Base-by-base conservation (phyloP, 306 rosid genomes). In the Trifolium dubium region DNA sequence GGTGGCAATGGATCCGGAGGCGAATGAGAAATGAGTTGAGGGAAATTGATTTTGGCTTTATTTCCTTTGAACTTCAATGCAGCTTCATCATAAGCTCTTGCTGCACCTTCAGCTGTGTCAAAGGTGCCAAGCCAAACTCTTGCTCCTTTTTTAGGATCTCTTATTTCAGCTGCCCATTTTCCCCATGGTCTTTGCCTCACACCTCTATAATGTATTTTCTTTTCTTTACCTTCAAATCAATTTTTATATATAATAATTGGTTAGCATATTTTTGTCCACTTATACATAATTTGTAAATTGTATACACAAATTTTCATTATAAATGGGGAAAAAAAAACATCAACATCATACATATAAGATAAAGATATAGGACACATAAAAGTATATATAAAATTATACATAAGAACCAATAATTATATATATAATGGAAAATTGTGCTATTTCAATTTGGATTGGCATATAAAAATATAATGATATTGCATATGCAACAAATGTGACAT, bases 101-200 rank as follows among this genome's bases (percentile, higher is more conserved):
- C 89, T 34, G 89, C 89, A 63, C 76, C 89, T 18, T 85, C 89
- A 8, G 89, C 86, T 3, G 89, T 85, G 68, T 85, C 86, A 61
- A 85, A 85, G 14, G 89, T 85, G 8, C 89, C 89, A 54, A 85
- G 89, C 89, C 89, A 85, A 12, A 85, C 85, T 67, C 89, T 74
- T 1, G 86, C 86, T 40, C 81, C 86, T 17, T 85, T 85, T 35
- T 71, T 77, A 13, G 89, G 89, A 75, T 85, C 89, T 60, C 89
- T 78, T 58, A 85, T 85, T 72, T 85, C 89, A 3, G 89, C 89
- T 35, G 89, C 89, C 83, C 86, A 85, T 32, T 83, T 83, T 0
- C 89, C 89, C 89, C 87, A 85, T 2, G 89, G 89, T 55, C 89
- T 80, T 10, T 80, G 86, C 69, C 89, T 77, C 0, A 85, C 89